Conservation (phyloP, 257 asterid genomes). For the Sherardia arvensis region DNA sequence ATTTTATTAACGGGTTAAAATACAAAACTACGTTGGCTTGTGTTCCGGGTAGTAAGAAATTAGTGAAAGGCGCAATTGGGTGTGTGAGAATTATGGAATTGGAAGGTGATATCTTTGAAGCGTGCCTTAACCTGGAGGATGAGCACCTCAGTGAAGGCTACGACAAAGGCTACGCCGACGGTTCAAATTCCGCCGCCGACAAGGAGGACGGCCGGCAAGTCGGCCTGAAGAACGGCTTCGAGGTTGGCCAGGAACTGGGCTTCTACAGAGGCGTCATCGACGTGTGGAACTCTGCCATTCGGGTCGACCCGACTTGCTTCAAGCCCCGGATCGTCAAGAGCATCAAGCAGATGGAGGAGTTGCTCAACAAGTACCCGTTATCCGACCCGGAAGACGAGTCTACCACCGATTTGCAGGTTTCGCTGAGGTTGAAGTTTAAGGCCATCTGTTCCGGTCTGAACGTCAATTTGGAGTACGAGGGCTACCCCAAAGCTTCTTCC, state of each 20-base stretch:
- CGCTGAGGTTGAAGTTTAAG: conserved; percentile 51
- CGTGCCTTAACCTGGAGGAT: conserved; percentile 46
- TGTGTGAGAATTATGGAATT: conserved; percentile 1
- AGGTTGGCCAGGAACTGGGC: conserved; percentile 62
- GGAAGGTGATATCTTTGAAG: conserved; percentile 43
- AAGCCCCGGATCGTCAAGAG: conserved; percentile 35
- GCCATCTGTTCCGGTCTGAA: conserved; percentile 41
- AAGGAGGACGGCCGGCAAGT: conserved; percentile 50
- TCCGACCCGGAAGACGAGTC: conserved; percentile 52
- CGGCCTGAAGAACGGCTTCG: conserved; percentile 52
- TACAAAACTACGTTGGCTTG: no score
- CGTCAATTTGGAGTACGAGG: conserved; percentile 31
- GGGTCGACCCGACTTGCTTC: conserved; percentile 33
- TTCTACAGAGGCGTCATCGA: conserved; percentile 53
- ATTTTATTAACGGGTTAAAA: no score
- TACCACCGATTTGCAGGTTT: conserved; percentile 34
- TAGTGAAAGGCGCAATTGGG: neutral
- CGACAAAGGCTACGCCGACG: conserved; percentile 49
- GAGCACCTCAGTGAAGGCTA: conserved; percentile 48
- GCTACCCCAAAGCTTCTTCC: conserved; percentile 4
- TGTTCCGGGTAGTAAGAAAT: neutral
- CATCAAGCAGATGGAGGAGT: conserved; percentile 49
- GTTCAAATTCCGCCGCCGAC: conserved; percentile 26
- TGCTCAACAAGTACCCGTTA: conserved; percentile 39
- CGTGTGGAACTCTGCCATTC: conserved; percentile 44